These are phyloP conservation scores for Pseudonitzschia multiseries DNA, from an alignment of 108 stramenopile genomes.

Conservation along the genomic window DNA sequence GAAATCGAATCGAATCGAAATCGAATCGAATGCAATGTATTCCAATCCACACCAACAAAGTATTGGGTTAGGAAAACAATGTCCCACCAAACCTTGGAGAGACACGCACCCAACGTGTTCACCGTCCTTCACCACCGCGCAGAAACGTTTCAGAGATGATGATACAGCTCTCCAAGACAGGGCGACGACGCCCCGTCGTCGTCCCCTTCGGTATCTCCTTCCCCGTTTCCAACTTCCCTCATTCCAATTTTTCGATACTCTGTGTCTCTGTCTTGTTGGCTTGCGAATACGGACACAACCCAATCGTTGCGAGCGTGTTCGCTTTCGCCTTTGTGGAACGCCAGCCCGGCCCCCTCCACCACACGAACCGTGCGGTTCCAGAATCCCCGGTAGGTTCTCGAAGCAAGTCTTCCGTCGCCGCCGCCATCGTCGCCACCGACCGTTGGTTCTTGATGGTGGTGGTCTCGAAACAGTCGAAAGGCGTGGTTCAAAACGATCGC, in stretches of 20 bases:
- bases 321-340: neutral
- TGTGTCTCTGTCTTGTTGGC: neutral
- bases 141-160: neutral
- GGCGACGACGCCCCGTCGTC: neutral
- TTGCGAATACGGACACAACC: constrained; percentile 13
- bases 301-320: neutral
- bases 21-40: no score
- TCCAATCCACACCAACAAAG: no score
- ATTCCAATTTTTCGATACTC: constrained; percentile 23
- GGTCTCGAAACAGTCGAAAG: neutral
- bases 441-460: neutral
- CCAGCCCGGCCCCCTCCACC: neutral
- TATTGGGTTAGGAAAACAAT: no score
- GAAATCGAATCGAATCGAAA: no score
- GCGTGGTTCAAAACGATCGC: neutral
- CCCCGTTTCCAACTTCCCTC: neutral
- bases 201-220: neutral
- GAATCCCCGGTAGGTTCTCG: constrained; percentile 36
- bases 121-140: neutral
- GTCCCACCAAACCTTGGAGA: no score
- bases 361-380: constrained; percentile 27
- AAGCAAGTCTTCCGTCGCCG: no score
- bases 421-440: neutral
- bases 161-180: neutral
- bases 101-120: no score